Evolutionary conservation across 495 filamentous ascomycete species (phyloP).

Genomic region (Neurospora sublineolata): DNA sequence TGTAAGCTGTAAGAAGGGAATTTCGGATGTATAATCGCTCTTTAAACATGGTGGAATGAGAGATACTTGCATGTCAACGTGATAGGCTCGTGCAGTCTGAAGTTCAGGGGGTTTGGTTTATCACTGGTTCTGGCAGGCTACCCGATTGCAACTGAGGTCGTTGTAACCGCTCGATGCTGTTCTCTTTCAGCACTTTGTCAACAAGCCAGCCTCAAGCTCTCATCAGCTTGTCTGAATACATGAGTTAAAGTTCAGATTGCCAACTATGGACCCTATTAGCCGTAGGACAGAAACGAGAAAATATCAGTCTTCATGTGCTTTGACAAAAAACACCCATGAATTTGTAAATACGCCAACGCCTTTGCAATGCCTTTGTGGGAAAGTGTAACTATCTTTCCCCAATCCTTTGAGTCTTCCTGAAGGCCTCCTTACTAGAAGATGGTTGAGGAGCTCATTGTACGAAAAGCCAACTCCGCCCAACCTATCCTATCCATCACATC

Average conservation of each 20-base stretch:
- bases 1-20: neutral
- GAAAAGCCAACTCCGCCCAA: neutral
- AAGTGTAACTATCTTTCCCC: neutral
- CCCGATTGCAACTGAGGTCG: neutral
- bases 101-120: neutral
- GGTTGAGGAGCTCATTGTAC: neutral
- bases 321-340: neutral
- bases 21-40: neutral
- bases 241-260: neutral
- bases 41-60: neutral
- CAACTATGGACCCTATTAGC: neutral
- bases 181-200: neutral
- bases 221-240: neutral
- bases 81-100: neutral
- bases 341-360: neutral
- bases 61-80: neutral
- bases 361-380: neutral
- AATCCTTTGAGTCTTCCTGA: neutral
- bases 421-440: neutral
- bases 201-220: neutral
- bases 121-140: neutral
- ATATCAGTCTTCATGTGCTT: neutral
- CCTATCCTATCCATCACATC: neutral
- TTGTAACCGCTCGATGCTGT: neutral
- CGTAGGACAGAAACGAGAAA: neutral